phyloP scores from a whole-genome alignment of 192 early-diverging fungal genomes.

The Coemansia sp. region DNA sequence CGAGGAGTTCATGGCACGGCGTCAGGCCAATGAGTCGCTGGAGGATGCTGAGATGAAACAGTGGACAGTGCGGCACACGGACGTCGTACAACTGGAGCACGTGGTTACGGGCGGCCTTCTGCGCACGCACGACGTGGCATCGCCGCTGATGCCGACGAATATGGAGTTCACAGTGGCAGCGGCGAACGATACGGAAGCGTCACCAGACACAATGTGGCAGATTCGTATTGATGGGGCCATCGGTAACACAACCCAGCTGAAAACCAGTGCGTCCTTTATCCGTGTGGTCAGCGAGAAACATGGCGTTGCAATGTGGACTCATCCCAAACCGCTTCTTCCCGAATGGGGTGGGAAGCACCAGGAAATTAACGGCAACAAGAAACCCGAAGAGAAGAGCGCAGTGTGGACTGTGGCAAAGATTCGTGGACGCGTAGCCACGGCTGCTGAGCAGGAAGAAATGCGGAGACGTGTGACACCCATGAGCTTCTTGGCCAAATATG shows the following conservation, averaged over 20 bases:
- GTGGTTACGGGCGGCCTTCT: constrained; percentile 57
- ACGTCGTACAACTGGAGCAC: constrained; percentile 66
- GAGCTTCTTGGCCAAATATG: constrained; percentile 77
- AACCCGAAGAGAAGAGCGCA: constrained; percentile 67
- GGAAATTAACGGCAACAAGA: constrained; percentile 98
- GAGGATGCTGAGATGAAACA: constrained; percentile 37
- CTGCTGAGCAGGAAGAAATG: constrained; percentile 23
- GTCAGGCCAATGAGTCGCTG: constrained; percentile 29
- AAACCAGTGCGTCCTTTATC: constrained; percentile 44
- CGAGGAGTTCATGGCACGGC: constrained; percentile 23
- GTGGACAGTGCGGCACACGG: constrained; percentile 59
- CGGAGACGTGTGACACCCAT: constrained; percentile 18
- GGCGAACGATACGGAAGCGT: constrained; percentile 33
- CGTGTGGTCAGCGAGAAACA: constrained; percentile 59
- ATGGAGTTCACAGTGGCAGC: constrained; percentile 75
- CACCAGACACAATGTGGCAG: constrained; percentile 59
- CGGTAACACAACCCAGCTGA: constrained; percentile 19
- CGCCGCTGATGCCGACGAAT: constrained; percentile 69
- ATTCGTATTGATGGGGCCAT: constrained; percentile 58
- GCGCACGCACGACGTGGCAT: constrained; percentile 78
- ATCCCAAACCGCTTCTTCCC: constrained; percentile 66
- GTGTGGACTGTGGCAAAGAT: constrained; percentile 81
- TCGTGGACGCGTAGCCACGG: constrained; percentile 60
- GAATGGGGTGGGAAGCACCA: constrained; percentile 87
- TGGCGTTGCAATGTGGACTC: constrained; percentile 81